phyloP scores from a whole-genome alignment of 768 basidiomycete species.

The Leccinellum luteum region DNA sequence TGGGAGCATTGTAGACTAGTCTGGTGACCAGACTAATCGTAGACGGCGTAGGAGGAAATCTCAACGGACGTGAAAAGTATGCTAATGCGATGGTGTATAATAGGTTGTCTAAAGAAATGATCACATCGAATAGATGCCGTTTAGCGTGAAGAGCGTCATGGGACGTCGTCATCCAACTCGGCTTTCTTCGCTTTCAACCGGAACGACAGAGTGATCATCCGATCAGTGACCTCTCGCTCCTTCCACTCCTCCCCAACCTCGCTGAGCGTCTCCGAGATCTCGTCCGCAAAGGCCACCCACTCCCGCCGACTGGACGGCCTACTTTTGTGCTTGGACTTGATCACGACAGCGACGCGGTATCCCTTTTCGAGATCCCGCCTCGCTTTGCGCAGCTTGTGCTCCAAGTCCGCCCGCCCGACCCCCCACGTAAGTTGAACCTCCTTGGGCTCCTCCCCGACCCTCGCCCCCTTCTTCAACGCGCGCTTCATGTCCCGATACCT shows the following conservation, averaged over 20 bases:
- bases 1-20: too few relatives aligned
- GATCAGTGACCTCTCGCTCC: constrained; percentile 37
- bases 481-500: constrained; percentile 37
- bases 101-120: constrained; percentile 12
- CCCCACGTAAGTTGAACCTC: constrained; percentile 75
- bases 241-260: constrained; percentile 58
- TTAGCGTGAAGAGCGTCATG: constrained; percentile 3
- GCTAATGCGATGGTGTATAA: constrained; percentile 20
- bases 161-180: background rate
- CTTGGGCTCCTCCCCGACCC: constrained; percentile 42
- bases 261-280: constrained; percentile 39
- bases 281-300: constrained; percentile 44
- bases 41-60: constrained; percentile 6
- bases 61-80: constrained; percentile 26
- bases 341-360: constrained; percentile 51
- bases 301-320: constrained; percentile 35
- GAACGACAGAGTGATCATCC: constrained; percentile 43
- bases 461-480: constrained; percentile 32
- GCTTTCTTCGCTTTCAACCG: constrained; percentile 28
- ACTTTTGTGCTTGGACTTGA: constrained; percentile 48
- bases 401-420: constrained; percentile 54
- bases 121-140: constrained; percentile 10
- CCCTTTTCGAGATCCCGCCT: constrained; percentile 60
- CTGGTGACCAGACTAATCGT: too few relatives aligned
- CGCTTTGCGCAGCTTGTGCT: constrained; percentile 63